These are phyloP conservation scores for Cladophialophora psammophila DNA, from an alignment of 2,329 filamentous ascomycete species.

Conservation along the genomic window DNA sequence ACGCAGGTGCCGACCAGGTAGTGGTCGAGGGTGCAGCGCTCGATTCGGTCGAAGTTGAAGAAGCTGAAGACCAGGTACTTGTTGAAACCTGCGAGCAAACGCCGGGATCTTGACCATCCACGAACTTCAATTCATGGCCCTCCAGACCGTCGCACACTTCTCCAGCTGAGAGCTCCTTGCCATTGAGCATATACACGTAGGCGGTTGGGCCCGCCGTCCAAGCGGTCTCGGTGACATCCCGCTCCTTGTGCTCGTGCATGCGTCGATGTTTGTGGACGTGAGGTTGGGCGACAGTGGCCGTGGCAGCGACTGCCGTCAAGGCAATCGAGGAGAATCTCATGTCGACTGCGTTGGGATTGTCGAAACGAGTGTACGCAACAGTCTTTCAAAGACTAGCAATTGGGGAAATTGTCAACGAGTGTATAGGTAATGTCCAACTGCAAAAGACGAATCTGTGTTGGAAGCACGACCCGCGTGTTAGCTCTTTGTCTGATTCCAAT, in stretches of 20 bases:
- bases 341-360: slow-evolving; percentile 15
- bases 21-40: slow-evolving; percentile 42
- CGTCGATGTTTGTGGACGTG: slow-evolving; percentile 53
- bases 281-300: slow-evolving; percentile 52
- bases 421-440: slow-evolving; percentile 30
- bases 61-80: slow-evolving; percentile 38
- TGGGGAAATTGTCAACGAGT: slow-evolving; percentile 18
- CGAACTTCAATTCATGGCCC: slow-evolving; percentile 70
- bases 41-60: slow-evolving; percentile 37
- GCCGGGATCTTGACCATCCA: slow-evolving; percentile 68
- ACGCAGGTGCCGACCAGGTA: slow-evolving; percentile 44
- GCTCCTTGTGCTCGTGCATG: slow-evolving; percentile 48
- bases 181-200: slow-evolving; percentile 75
- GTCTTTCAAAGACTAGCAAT: slow-evolving; percentile 36
- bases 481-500: slow-evolving; percentile 23
- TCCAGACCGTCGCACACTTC: slow-evolving; percentile 76
- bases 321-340: slow-evolving; percentile 38
- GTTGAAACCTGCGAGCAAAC: slow-evolving; percentile 56
- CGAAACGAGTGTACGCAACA: slow-evolving; percentile 24
- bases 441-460: slow-evolving; percentile 27
- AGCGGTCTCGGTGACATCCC: slow-evolving; percentile 54
- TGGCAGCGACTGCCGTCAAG: slow-evolving; percentile 50
- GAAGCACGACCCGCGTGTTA: slow-evolving; percentile 26
- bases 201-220: slow-evolving; percentile 67
- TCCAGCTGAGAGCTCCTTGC: slow-evolving; percentile 64